These are phyloP conservation scores for Cymbopogon flexuosus DNA, from an alignment of 202 grass and related monocot genomes.

Conservation along the genomic window DNA sequence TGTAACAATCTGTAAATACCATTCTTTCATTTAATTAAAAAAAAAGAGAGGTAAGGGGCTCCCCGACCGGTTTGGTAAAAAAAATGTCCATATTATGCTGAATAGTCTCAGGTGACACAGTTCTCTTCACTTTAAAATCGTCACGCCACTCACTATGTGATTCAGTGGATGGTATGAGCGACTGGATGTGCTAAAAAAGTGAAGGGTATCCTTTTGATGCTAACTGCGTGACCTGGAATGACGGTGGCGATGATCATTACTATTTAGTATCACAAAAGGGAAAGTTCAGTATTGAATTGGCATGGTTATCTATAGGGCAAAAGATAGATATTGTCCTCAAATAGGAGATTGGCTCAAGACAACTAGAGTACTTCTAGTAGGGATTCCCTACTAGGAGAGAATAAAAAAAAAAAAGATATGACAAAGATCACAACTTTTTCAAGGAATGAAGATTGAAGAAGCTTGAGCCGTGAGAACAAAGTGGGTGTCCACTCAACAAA, in stretches of 20 bases:
- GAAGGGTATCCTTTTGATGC: background rate
- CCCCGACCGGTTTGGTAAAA: too few species aligned
- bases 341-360: background rate
- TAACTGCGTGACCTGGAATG: background rate
- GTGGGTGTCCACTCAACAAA: constrained; percentile 28
- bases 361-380: background rate
- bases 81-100: background rate
- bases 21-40: too few species aligned
- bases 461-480: constrained; percentile 12
- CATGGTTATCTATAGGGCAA: background rate
- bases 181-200: background rate
- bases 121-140: background rate
- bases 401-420: background rate
- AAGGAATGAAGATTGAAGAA: background rate
- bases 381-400: background rate
- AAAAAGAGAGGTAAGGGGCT: too few species aligned
- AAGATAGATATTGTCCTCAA: background rate
- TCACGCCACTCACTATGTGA: background rate
- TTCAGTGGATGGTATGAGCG: background rate
- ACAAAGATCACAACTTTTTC: constrained; percentile 5
- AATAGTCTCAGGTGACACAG: background rate
- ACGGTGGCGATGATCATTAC: background rate
- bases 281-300: background rate
- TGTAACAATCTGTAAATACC: too few species aligned
- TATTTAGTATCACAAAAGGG: background rate